These are phyloP conservation scores for Rhizopogon rudus DNA, from an alignment of 768 basidiomycete species.

Conservation along the genomic window DNA sequence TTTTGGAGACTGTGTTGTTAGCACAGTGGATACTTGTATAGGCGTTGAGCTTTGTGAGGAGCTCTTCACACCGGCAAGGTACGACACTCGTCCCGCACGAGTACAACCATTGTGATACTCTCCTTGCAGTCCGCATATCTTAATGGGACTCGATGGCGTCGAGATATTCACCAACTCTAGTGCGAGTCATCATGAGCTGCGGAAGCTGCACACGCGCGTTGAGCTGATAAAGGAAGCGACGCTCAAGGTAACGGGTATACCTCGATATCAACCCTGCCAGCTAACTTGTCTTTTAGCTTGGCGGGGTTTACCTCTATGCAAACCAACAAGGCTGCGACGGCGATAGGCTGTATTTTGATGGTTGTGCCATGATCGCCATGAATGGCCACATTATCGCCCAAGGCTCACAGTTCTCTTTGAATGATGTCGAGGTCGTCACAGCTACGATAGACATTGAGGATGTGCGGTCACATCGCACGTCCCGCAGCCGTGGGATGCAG, in stretches of 20 bases:
- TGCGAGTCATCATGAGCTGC: slow-evolving; percentile 95
- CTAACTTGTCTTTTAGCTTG: slow-evolving; percentile 53
- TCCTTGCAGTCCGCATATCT: slow-evolving; percentile 78
- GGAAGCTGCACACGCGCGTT: slow-evolving; percentile 88
- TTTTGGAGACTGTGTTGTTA: slow-evolving; percentile 93
- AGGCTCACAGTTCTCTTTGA: slow-evolving; percentile 93
- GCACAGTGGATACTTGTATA: slow-evolving; percentile 92
- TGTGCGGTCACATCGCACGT: slow-evolving; percentile 84
- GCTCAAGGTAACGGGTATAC: slow-evolving; percentile 56
- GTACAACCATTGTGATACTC: background rate
- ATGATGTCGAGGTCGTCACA: slow-evolving; percentile 93
- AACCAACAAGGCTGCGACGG: slow-evolving; percentile 99
- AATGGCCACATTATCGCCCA: slow-evolving; percentile 93
- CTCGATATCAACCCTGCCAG: background rate
- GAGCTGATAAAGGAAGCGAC: slow-evolving; percentile 98
- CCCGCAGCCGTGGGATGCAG: slow-evolving; percentile 85
- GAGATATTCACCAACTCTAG: slow-evolving; percentile 99
- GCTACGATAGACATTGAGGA: slow-evolving; percentile 98
- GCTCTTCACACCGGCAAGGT: slow-evolving; percentile 95
- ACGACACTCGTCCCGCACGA: background rate
- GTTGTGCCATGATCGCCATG: slow-evolving; percentile 92
- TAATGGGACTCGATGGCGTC: slow-evolving; percentile 97
- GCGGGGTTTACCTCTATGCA: slow-evolving; percentile 95
- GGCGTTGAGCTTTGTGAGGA: slow-evolving; percentile 98
- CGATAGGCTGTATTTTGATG: slow-evolving; percentile 96